Evolutionary conservation across 179 eudicot species (phyloP).

Genomic region (Amaranthus tricolor): DNA sequence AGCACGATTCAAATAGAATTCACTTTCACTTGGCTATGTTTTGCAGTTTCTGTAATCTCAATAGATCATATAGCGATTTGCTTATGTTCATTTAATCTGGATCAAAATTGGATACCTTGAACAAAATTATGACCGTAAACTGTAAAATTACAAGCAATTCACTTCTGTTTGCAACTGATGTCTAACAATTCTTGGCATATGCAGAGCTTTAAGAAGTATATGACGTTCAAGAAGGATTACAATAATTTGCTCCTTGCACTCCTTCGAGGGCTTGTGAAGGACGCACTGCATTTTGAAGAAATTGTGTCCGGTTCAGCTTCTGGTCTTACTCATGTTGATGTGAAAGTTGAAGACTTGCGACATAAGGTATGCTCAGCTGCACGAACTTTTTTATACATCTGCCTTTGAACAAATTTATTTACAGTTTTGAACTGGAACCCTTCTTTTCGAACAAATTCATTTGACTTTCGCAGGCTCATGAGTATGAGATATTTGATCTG

Average conservation of each 20-base stretch:
- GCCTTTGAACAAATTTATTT: not conserved
- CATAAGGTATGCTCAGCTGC: constrained; percentile 55
- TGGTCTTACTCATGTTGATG: constrained; percentile 55
- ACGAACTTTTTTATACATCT: not conserved
- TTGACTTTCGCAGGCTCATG: constrained; percentile 57
- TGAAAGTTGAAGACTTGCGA: constrained; percentile 74
- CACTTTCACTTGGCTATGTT: not conserved
- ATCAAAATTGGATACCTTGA: not conserved
- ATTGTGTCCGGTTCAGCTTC: constrained; percentile 56
- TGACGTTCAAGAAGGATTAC: constrained; percentile 91
- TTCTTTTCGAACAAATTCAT: not conserved
- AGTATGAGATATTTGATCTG: constrained; percentile 74
- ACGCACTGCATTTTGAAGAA: constrained; percentile 77
- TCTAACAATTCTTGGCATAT: constrained; percentile 14
- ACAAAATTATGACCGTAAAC: not conserved
- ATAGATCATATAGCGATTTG: not conserved
- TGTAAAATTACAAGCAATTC: too few species aligned
- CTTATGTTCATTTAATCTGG: not conserved
- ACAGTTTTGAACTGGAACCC: too few species aligned
- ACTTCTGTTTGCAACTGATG: too few species aligned
- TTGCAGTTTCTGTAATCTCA: too few species aligned
- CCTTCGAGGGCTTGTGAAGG: constrained; percentile 80
- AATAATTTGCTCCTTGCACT: constrained; percentile 69
- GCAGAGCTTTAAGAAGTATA: constrained; percentile 90
- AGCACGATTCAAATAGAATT: not conserved